A percentile compares a stretch with the other conserved stretches of the same genome.
Conservation (phyloP, 2,329 filamentous ascomycete genomes). For the Penicillium fuscoglaucum region DNA sequence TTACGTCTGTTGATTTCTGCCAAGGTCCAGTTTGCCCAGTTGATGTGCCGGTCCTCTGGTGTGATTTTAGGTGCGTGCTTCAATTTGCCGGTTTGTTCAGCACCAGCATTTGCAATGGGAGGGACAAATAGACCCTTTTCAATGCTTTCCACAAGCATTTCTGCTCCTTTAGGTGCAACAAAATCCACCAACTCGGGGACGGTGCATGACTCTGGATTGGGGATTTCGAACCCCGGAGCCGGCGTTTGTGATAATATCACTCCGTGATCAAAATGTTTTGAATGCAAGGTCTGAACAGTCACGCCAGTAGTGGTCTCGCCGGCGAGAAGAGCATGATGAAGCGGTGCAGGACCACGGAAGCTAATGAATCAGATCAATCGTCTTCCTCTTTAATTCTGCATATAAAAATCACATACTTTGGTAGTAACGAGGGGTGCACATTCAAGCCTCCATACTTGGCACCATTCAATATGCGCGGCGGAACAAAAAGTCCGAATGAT, state of each 20-base stretch:
- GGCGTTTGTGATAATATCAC: constrained; percentile 70
- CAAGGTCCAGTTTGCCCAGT: constrained; percentile 58
- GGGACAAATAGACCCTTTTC: constrained; percentile 63
- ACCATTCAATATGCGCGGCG: constrained; percentile 67
- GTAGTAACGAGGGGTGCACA: constrained; percentile 87
- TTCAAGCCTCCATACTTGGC: constrained; percentile 86
- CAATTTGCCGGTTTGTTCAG: constrained; percentile 28
- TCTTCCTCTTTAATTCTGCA: neutral
- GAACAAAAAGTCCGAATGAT: constrained; percentile 90
- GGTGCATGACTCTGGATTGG: constrained; percentile 49
- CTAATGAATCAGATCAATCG: constrained; percentile 42
- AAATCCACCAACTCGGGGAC: constrained; percentile 53
- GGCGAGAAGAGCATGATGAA: constrained; percentile 78
- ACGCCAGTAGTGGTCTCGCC: constrained; percentile 66
- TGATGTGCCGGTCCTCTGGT: constrained; percentile 62
- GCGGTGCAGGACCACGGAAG: constrained; percentile 79
- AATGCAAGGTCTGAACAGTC: constrained; percentile 82
- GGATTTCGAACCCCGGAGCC: constrained; percentile 55
- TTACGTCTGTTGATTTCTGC: constrained; percentile 57
- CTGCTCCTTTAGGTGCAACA: constrained; percentile 65
- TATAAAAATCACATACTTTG: constrained; percentile 59
- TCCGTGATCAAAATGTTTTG: constrained; percentile 74
- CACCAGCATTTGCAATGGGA: constrained; percentile 48
- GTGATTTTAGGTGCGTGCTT: constrained; percentile 72
- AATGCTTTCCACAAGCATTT: constrained; percentile 69